Conservation (phyloP, 2,329 filamentous ascomycete species). For the Diaporthe sp. region DNA sequence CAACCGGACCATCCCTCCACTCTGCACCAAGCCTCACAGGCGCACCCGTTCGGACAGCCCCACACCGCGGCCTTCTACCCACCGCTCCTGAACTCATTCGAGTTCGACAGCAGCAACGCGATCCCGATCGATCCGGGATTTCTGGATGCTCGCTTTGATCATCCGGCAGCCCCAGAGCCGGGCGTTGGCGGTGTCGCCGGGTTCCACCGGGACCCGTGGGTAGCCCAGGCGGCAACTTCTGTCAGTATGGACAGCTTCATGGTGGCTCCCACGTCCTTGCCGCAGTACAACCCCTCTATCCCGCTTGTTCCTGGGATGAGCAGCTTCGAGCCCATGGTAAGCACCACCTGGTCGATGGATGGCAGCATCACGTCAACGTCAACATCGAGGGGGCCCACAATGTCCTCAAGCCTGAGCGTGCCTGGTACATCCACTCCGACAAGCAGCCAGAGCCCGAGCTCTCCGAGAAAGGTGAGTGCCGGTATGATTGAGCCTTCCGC, state of each 20-base stretch:
- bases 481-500: background rate
- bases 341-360: background rate
- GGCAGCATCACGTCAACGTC: background rate
- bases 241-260: background rate
- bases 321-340: constrained; percentile 23
- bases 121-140: constrained; percentile 5
- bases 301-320: background rate
- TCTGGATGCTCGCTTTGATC: background rate
- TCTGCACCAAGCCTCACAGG: background rate
- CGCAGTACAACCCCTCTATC: background rate
- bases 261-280: background rate
- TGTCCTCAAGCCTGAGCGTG: background rate
- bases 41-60: background rate
- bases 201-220: background rate
- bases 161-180: background rate
- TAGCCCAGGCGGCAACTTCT: background rate
- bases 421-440: background rate
- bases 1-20: background rate
- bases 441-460: background rate
- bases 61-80: background rate
- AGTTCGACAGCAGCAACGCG: background rate
- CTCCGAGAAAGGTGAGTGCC: background rate
- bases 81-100: background rate
- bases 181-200: background rate
- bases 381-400: background rate